Evolutionary conservation across 345 rosid genomes (phyloP).

Genomic region (Moringa oleifera): DNA sequence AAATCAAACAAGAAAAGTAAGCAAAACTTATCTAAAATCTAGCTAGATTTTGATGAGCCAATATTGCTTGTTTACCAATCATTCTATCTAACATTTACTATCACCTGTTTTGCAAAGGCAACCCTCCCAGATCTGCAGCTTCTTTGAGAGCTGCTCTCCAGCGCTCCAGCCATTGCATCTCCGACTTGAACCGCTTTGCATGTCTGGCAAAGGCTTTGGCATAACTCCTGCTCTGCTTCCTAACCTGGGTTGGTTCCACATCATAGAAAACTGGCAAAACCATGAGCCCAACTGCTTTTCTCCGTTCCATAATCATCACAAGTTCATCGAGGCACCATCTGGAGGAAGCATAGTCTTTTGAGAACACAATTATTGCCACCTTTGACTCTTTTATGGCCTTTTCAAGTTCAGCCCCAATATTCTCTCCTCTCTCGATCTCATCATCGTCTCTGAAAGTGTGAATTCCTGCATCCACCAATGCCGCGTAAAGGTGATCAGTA

Average conservation of each 20-base stretch:
- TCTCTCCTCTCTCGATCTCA: background rate
- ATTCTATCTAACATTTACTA: no score
- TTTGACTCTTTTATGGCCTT: conserved; percentile 4
- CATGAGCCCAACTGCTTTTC: background rate
- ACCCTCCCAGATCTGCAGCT: conserved; percentile 4
- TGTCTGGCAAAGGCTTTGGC: background rate
- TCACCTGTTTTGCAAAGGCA: conserved; percentile 17
- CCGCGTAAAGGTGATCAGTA: background rate
- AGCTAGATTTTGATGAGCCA: no score
- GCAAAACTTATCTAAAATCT: no score
- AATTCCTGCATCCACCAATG: background rate
- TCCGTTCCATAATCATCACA: conserved; percentile 11
- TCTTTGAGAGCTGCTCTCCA: conserved; percentile 17
- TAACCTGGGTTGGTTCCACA: background rate
- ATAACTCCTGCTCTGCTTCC: conserved; percentile 9
- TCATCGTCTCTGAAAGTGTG: background rate
- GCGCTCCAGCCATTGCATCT: background rate
- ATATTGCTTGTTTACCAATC: no score
- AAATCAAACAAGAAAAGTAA: no score
- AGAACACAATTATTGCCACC: background rate
- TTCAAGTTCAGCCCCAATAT: background rate
- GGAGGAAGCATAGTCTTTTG: conserved; percentile 3
- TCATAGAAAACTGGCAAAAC: conserved; percentile 19
- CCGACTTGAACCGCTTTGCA: no score
- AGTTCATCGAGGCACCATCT: conserved; percentile 17